Conservation (phyloP, 75 land plant genomes). For the Sequoiadendron giganteum region DNA sequence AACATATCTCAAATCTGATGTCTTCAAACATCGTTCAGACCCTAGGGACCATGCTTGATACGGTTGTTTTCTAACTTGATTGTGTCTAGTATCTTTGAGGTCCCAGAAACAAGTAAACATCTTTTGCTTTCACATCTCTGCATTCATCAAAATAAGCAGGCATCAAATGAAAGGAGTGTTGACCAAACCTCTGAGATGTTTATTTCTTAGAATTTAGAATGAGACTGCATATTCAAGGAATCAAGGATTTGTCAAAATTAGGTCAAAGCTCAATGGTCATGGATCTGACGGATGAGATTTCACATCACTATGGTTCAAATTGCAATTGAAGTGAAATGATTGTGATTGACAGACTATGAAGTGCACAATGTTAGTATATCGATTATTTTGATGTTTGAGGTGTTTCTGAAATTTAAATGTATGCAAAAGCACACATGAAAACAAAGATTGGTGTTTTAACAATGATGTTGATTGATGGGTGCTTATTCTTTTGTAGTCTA, state of each 20-base stretch:
- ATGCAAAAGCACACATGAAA: too few relatives aligned
- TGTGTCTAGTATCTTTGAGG: not conserved
- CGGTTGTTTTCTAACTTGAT: constrained; percentile 68
- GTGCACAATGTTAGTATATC: not conserved
- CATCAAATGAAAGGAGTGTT: not conserved
- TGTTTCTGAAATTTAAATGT: too few relatives aligned
- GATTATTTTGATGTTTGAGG: not conserved
- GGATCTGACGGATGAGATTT: not conserved
- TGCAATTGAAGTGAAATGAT: not conserved
- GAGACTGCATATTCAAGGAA: not conserved
- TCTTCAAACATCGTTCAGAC: constrained; percentile 94
- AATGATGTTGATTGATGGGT: not conserved
- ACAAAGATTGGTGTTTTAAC: too few relatives aligned
- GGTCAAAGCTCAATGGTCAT: not conserved
- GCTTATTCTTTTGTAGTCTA: not conserved
- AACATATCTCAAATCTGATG: constrained; percentile 94
- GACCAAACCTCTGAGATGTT: not conserved
- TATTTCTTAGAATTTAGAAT: not conserved
- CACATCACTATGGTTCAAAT: too few relatives aligned
- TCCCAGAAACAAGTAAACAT: not conserved
- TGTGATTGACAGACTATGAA: too few relatives aligned
- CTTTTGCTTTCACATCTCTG: not conserved
- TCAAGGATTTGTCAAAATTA: not conserved
- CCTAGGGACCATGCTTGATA: constrained; percentile 93
- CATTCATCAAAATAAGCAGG: not conserved